Conservation (phyloP, 164 flowering plant genomes). For the Taxillus chinensis region DNA sequence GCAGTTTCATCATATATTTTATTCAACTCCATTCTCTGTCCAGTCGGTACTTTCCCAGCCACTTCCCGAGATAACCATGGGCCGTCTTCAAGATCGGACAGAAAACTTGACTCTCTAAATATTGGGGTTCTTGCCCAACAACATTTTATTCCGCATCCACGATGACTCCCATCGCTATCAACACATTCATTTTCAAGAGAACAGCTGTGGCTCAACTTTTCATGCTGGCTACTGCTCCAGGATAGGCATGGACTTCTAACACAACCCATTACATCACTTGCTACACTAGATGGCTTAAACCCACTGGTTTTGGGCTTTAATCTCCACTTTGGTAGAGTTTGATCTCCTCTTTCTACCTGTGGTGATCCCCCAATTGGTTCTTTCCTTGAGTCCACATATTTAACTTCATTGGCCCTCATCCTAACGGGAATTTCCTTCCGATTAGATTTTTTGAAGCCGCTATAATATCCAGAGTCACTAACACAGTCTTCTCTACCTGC, state of each 20-base stretch:
- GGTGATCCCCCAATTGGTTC: slow-evolving; percentile 23
- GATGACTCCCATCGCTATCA: slow-evolving; percentile 25
- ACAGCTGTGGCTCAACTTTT: slow-evolving; percentile 27
- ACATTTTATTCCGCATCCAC: slow-evolving; percentile 56
- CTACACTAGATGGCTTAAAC: slow-evolving; percentile 15
- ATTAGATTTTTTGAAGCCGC: slow-evolving; percentile 10
- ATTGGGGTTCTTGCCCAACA: slow-evolving; percentile 82
- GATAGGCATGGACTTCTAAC: slow-evolving; percentile 45
- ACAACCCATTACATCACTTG: not conserved
- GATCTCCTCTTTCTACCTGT: slow-evolving; percentile 12
- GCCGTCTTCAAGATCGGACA: slow-evolving; percentile 41
- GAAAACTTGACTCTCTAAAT: slow-evolving; percentile 29
- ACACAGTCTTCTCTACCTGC: slow-evolving; percentile 17
- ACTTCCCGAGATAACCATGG: slow-evolving; percentile 40
- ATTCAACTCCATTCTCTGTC: slow-evolving; percentile 18
- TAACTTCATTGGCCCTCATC: slow-evolving; percentile 13
- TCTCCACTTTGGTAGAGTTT: slow-evolving; percentile 16
- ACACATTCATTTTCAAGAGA: slow-evolving; percentile 33
- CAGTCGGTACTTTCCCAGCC: slow-evolving; percentile 19
- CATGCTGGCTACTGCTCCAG: slow-evolving; percentile 19
- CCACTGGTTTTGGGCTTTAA: slow-evolving; percentile 17
- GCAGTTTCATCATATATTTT: slow-evolving; percentile 22
- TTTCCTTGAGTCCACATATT: slow-evolving; percentile 32
- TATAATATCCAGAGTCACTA: slow-evolving; percentile 23
- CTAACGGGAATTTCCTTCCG: slow-evolving; percentile 8